Conservation (phyloP, 768 basidiomycete species). For the Amanita phalloides region DNA sequence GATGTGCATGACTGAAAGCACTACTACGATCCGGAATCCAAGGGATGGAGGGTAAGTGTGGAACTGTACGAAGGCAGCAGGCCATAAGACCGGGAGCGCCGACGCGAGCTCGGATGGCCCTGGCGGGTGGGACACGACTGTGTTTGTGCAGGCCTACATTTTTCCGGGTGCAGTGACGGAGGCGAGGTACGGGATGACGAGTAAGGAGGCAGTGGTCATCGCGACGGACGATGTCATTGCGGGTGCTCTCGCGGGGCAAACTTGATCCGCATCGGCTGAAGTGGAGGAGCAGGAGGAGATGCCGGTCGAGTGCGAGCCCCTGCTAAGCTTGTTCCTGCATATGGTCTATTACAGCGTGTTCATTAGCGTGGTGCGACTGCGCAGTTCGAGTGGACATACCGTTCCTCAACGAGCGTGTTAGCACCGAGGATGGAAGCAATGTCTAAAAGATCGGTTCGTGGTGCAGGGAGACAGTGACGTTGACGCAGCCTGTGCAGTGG, state of each 20-base stretch:
- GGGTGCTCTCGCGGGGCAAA: constrained; percentile 61
- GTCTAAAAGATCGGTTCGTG: constrained; percentile 39
- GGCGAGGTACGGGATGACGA: constrained; percentile 83
- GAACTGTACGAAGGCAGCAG: constrained; percentile 82
- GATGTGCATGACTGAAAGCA: constrained; percentile 72
- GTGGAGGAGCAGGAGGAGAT: constrained; percentile 75
- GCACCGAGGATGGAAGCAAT: constrained; percentile 38
- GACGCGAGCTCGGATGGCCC: constrained; percentile 37
- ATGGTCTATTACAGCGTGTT: constrained; percentile 35
- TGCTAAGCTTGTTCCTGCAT: too few species aligned
- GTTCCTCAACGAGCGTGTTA: constrained; percentile 58
- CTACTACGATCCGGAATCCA: constrained; percentile 62
- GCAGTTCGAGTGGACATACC: constrained; percentile 31
- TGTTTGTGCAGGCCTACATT: constrained; percentile 59
- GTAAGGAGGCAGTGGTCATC: constrained; percentile 82
- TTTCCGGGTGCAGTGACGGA: constrained; percentile 58
- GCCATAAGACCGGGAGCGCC: constrained; percentile 57
- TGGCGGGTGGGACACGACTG: constrained; percentile 39
- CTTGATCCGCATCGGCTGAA: constrained; percentile 80
- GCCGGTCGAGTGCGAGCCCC: constrained; percentile 81
- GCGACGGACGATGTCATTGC: constrained; percentile 67
- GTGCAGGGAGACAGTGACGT: constrained; percentile 44
- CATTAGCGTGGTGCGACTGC: constrained; percentile 4
- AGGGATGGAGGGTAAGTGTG: constrained; percentile 70
- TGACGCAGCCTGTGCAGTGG: constrained; percentile 53